phyloP scores from a whole-genome alignment of 768 basidiomycete genomes.

The Leccinellum luteum region DNA sequence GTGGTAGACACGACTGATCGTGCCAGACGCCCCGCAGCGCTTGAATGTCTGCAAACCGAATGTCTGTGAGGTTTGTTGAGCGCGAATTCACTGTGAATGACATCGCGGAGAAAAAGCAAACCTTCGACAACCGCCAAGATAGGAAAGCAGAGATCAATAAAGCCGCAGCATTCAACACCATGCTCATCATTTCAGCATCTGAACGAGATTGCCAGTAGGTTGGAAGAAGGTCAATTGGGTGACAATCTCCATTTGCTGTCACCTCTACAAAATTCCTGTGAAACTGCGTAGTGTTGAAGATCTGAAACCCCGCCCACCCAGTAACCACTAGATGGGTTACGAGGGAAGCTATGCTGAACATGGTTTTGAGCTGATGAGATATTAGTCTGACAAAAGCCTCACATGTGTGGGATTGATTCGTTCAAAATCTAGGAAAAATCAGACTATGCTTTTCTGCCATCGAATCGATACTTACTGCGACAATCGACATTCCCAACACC shows the following conservation, averaged over 20 bases:
- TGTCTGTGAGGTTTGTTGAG: conserved; percentile 34
- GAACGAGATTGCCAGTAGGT: conserved; percentile 62
- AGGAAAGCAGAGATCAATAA: conserved; percentile 60
- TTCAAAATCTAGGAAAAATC: conserved; percentile 41
- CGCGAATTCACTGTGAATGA: background rate
- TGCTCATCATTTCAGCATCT: conserved; percentile 59
- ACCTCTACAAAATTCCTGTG: conserved; percentile 51
- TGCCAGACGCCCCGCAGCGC: conserved; percentile 72
- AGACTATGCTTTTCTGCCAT: conserved; percentile 18
- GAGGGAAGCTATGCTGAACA: conserved; percentile 54
- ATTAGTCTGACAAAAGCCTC: conserved; percentile 1
- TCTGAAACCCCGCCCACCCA: conserved; percentile 69
- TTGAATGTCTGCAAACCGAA: conserved; percentile 91
- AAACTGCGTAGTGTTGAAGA: conserved; percentile 58
- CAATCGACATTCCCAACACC: conserved; percentile 75
- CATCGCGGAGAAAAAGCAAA: conserved; percentile 24
- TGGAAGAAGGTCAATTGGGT: conserved; percentile 51
- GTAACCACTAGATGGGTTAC: conserved; percentile 73
- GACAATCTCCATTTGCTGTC: conserved; percentile 66
- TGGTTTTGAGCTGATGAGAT: background rate
- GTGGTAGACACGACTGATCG: conserved; percentile 74
- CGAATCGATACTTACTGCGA: conserved; percentile 41
- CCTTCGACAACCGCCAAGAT: conserved; percentile 76
- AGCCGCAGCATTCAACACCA: conserved; percentile 60
- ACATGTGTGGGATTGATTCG: conserved; percentile 79